These are phyloP conservation scores for Eutrema heterophyllum DNA, from an alignment of 345 rosid species.

Conservation along the genomic window DNA sequence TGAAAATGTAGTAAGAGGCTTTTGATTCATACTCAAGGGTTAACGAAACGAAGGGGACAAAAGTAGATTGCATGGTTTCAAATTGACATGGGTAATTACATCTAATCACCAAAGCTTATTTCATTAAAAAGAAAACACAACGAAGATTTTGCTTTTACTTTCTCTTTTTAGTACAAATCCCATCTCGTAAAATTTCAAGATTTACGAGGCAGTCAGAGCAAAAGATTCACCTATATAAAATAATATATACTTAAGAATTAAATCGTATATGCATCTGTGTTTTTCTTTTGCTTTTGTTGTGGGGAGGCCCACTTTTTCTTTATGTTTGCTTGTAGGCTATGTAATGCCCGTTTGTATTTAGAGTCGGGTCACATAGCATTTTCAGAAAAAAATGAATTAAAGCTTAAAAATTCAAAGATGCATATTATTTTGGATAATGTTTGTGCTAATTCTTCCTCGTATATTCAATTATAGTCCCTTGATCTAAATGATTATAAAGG, in stretches of 20 bases:
- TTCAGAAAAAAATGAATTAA: background rate
- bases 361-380: conserved; percentile 30
- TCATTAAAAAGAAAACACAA: background rate
- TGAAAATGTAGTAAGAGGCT: conserved; percentile 15
- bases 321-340: conserved; percentile 27
- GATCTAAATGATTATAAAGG: background rate
- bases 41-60: conserved; percentile 15
- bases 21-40: conserved; percentile 5
- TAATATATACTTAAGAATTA: background rate
- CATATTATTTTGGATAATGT: background rate
- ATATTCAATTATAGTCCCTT: background rate
- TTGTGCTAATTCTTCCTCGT: background rate
- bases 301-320: conserved; percentile 25
- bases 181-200: conserved; percentile 11
- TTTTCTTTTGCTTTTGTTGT: conserved; percentile 21
- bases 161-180: conserved; percentile 24
- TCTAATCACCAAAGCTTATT: conserved; percentile 14
- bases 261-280: conserved; percentile 5
- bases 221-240: conserved; percentile 11
- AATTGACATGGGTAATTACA: conserved; percentile 2
- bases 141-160: conserved; percentile 24
- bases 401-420: background rate
- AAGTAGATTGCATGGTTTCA: conserved; percentile 19
- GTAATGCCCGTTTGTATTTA: conserved; percentile 27
- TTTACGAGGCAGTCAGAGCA: conserved; percentile 27